phyloP scores from a whole-genome alignment of 208 protist genomes.

The Strigomonas culicis region DNA sequence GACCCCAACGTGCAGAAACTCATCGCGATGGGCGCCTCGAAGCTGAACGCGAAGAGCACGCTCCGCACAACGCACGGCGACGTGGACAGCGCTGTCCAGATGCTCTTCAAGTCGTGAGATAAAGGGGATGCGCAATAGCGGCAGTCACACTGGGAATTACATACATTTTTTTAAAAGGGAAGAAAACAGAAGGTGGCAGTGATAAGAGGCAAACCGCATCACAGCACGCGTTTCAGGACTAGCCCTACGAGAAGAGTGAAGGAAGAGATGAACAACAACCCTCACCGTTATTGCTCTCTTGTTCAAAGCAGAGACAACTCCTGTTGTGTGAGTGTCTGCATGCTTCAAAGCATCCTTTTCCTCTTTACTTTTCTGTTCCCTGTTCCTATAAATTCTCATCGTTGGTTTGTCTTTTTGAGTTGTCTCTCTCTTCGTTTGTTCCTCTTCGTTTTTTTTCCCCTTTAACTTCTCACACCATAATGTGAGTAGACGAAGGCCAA shows the following conservation, averaged over 20 bases:
- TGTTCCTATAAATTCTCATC: slow-evolving; percentile 7
- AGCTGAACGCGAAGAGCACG: slow-evolving; percentile 65
- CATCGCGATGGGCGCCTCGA: slow-evolving; percentile 63
- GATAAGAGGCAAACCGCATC: too few relatives aligned
- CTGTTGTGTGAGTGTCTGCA: not conserved
- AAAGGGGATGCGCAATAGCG: too few relatives aligned
- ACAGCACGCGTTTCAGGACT: too few relatives aligned
- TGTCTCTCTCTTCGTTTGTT: slow-evolving; percentile 9
- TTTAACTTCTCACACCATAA: too few relatives aligned
- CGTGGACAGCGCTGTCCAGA: slow-evolving; percentile 43
- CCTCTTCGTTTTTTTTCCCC: slow-evolving; percentile 17
- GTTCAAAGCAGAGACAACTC: not conserved
- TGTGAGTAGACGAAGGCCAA: too few relatives aligned
- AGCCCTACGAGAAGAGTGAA: too few relatives aligned
- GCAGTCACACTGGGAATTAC: too few relatives aligned
- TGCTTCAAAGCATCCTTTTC: slow-evolving; percentile 14
- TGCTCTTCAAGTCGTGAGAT: slow-evolving; percentile 50
- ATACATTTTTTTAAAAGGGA: not conserved
- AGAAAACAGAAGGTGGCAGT: not conserved
- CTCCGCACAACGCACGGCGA: slow-evolving; percentile 59
- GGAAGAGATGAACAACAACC: too few relatives aligned
- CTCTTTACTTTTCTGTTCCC: slow-evolving; percentile 16
- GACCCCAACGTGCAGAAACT: slow-evolving; percentile 67
- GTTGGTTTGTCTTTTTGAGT: slow-evolving; percentile 3
- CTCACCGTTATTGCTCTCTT: too few relatives aligned